A percentile compares a stretch with the other conserved stretches of the same genome.
phyloP scores from a whole-genome alignment of 257 asterid genomes.

The Solanum appendiculatum region DNA sequence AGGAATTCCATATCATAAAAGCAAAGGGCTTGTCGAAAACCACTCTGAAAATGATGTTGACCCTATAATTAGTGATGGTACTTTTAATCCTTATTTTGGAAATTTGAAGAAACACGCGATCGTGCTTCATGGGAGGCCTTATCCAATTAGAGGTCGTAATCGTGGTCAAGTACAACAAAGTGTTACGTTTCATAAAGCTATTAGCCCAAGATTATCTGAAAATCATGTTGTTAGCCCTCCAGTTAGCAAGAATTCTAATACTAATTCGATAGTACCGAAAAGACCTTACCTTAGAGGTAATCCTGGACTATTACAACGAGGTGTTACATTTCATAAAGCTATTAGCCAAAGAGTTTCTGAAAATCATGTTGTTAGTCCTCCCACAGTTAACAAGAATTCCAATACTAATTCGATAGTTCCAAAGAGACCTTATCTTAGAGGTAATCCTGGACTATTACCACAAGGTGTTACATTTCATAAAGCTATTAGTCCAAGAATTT shows the following conservation, averaged over 20 bases:
- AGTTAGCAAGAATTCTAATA: neutral
- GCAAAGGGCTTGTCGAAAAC: too few relatives aligned
- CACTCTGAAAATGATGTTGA: too few relatives aligned
- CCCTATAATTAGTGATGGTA: neutral
- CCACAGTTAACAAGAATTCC: neutral
- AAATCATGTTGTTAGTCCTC: neutral
- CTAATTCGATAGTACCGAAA: neutral
- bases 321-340: neutral
- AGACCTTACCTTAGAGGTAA: neutral
- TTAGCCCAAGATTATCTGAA: neutral
- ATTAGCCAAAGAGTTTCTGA: too few relatives aligned
- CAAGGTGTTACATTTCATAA: neutral
- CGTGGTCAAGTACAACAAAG: neutral
- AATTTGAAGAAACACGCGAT: neutral
- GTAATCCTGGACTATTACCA: neutral
- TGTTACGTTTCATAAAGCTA: neutral
- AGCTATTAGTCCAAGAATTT: neutral
- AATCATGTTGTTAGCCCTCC: neutral
- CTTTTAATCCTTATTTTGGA: neutral
- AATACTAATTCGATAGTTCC: neutral
- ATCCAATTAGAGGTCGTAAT: neutral
- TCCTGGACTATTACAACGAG: neutral
- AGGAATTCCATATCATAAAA: neutral
- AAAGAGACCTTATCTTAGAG: neutral
- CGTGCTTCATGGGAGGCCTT: neutral